Base-by-base conservation (phyloP, 2,329 filamentous ascomycete species). In the Penicillium polonicum region DNA sequence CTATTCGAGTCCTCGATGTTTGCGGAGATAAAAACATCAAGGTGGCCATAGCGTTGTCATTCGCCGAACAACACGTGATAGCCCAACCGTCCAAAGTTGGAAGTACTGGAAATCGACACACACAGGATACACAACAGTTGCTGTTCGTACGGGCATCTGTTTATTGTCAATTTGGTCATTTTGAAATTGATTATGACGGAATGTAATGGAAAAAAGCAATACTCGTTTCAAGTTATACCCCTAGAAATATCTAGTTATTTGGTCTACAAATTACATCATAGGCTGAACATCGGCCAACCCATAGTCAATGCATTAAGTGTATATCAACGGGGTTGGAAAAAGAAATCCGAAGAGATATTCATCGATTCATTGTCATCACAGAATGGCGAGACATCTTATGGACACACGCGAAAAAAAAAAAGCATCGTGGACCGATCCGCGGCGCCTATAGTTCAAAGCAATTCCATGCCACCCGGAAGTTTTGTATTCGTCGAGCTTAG, bases 401-500 rank as follows among this genome's bases (percentile, higher is more conserved):
- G 46, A 55, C 51, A 36, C 45, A 42, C 35, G 45, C 50, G 21
- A 45, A 27, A 36, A 31, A 13, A 9, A 31, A 13, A 31, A 13
- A 41, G n/a, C 39, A 45, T 49, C 39, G 39, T 45, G 39, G 39
- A 55, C 31, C 51, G 43, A 57, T 42, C 53, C 44, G 55, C 60
- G 60, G 61, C 64, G 61, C 61, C 64, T 44, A 54, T 54, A 42
- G 51, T 59, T 59, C 51, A 60, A 57, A 61, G 57, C 61, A 64
- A 51, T 55, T 50, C 58, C 55, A 49, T 63, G 57, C 59, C 56
- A 49, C 60, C 57, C 56, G 52, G 31, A 35, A 52, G 42, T 51
- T 52, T 58, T 60, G 48, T 60, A 42, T 36, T 41, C 53, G 50
- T 61, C 33, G 59, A 58, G 45, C 52, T 65, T 70, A 78, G 72